A percentile compares a stretch with the other conserved stretches of the same genome.
Evolutionary conservation across 345 rosid genomes (phyloP).

Genomic region (Hibiscus tridactylites): DNA sequence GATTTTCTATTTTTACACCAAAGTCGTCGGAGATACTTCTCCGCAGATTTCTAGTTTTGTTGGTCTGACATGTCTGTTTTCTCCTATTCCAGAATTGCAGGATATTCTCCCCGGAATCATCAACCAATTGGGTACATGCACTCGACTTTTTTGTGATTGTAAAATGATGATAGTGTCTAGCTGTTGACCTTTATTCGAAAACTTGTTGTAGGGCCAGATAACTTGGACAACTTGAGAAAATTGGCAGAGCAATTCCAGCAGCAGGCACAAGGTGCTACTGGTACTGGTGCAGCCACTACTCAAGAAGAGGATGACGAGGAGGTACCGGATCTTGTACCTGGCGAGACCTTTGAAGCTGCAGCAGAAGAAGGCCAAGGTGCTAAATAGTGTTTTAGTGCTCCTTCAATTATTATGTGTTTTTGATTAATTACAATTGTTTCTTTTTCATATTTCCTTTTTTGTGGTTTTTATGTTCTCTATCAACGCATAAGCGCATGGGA

Average conservation of each 20-base stretch:
- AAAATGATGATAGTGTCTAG: neutral
- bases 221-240: constrained; percentile 85
- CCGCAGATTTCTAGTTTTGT: neutral
- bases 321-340: constrained; percentile 76
- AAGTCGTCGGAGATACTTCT: neutral
- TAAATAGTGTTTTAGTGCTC: constrained; percentile 18
- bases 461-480: neutral
- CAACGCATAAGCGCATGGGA: too few relatives aligned
- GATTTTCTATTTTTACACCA: neutral
- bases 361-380: constrained; percentile 57
- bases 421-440: neutral
- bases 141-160: neutral
- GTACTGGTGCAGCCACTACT: constrained; percentile 25
- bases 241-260: constrained; percentile 90
- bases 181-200: neutral
- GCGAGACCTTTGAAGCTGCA: constrained; percentile 84
- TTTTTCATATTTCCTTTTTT: neutral
- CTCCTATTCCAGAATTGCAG: constrained; percentile 55
- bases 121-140: constrained; percentile 61
- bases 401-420: constrained; percentile 11
- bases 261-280: constrained; percentile 40
- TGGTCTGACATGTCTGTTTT: neutral
- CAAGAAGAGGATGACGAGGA: constrained; percentile 74
- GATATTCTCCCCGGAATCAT: constrained; percentile 88
- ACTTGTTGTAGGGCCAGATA: constrained; percentile 61